phyloP scores from a whole-genome alignment of 2,329 filamentous ascomycete genomes.

The Phialemonium atrogriseum region DNA sequence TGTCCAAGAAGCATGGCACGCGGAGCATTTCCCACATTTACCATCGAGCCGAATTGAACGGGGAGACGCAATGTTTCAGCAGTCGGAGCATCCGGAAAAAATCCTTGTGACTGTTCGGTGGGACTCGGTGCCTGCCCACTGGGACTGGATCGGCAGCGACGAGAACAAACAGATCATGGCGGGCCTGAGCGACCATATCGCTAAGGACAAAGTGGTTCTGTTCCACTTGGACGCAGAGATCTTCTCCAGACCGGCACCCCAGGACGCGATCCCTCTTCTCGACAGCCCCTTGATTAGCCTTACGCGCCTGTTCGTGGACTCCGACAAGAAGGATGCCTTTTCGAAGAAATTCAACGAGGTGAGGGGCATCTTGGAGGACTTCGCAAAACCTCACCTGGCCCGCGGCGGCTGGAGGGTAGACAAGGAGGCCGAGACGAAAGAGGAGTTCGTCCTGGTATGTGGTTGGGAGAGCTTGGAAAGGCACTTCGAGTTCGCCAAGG shows the following conservation, averaged over 20 bases:
- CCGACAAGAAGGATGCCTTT: constrained; percentile 22
- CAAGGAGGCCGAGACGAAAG: constrained; percentile 21
- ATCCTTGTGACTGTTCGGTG: constrained; percentile 37
- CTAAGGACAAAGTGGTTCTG: constrained; percentile 22
- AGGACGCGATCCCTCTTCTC: constrained; percentile 11
- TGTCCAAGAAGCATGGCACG: constrained; percentile 31
- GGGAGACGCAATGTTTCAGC: constrained; percentile 23
- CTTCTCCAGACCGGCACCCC: constrained; percentile 8
- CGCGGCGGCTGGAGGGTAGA: constrained; percentile 35
- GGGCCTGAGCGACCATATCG: constrained; percentile 23
- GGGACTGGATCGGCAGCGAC: constrained; percentile 32
- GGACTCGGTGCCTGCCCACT: constrained; percentile 32
- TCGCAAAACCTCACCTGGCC: constrained; percentile 21
- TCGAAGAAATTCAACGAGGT: constrained; percentile 22
- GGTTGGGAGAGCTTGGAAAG: constrained; percentile 26
- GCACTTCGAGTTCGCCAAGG: constrained; percentile 20
- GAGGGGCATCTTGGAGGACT: constrained; percentile 20
- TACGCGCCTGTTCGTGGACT: constrained; percentile 21
- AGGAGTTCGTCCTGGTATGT: constrained; percentile 31
- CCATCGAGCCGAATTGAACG: constrained; percentile 27
- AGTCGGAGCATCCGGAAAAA: constrained; percentile 25
- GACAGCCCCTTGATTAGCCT: constrained; percentile 29
- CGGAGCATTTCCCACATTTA: constrained; percentile 22
- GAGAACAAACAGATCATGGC: constrained; percentile 29
- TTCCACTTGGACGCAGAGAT: constrained; percentile 31